These are phyloP conservation scores for Arabidopsis thaliana DNA, from an alignment of 345 rosid species.

Conservation along the genomic window DNA sequence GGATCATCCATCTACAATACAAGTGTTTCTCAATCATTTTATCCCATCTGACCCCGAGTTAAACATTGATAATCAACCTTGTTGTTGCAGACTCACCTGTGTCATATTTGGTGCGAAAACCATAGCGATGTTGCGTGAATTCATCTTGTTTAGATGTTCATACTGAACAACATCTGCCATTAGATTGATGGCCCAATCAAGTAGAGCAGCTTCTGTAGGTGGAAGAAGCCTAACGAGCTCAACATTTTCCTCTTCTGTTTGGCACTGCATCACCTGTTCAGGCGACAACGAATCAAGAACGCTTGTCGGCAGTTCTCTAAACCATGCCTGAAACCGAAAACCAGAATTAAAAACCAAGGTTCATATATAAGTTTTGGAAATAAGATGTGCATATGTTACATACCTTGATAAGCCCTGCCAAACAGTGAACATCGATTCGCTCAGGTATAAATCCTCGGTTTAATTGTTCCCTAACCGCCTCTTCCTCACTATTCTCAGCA, in stretches of 20 bases:
- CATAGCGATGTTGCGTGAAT: conserved; percentile 91
- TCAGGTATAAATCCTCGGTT: conserved; percentile 77
- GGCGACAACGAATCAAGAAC: conserved; percentile 81
- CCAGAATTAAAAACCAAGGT: not conserved
- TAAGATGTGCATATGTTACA: not conserved
- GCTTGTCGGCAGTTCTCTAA: conserved; percentile 90
- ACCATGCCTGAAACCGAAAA: conserved; percentile 79
- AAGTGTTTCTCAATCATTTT: not conserved
- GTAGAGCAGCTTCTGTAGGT: conserved; percentile 78
- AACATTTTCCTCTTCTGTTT: conserved; percentile 81
- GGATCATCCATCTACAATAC: conserved; percentile 91
- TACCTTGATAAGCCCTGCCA: conserved; percentile 77
- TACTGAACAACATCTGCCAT: conserved; percentile 91
- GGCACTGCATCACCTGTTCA: conserved; percentile 87
- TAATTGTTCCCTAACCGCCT: conserved; percentile 81
- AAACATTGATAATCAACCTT: not conserved
- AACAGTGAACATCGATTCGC: conserved; percentile 80
- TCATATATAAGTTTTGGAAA: not conserved
- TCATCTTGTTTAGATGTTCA: conserved; percentile 90
- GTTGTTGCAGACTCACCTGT: conserved; percentile 55
- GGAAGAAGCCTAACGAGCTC: conserved; percentile 80
- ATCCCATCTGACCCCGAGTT: not conserved
- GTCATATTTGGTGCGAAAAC: conserved; percentile 99
- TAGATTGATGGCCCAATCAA: conserved; percentile 91
- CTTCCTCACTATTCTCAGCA: conserved; percentile 89